A percentile compares a stretch with the other conserved stretches of the same genome.
These are phyloP conservation scores for Geotrichum macrosporum DNA, from an alignment of 1,139 yeast genomes.

Conservation along the genomic window DNA sequence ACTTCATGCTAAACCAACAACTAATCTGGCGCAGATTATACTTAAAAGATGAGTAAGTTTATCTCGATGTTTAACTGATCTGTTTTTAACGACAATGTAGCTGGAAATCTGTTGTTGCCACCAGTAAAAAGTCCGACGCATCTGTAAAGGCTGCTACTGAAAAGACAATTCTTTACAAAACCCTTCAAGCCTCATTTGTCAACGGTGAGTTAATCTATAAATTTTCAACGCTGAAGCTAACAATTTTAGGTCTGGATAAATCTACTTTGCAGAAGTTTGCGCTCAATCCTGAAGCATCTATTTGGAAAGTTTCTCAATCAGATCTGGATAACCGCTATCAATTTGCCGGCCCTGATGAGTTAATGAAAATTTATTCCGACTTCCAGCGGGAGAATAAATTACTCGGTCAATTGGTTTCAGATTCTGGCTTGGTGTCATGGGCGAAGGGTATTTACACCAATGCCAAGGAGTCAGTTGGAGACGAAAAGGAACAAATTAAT, in stretches of 20 bases:
- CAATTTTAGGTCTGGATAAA: slow-evolving; percentile 26
- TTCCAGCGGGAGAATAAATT: slow-evolving; percentile 4
- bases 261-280: slow-evolving; percentile 1
- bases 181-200: slow-evolving; percentile 9
- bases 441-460: slow-evolving; percentile 9
- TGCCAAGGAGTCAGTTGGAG: slow-evolving; percentile 4
- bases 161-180: slow-evolving; percentile 44
- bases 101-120: slow-evolving; percentile 48
- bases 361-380: background rate
- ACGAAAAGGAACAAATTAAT: background rate
- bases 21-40: slow-evolving; percentile 63
- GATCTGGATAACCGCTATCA: slow-evolving; percentile 8
- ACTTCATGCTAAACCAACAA: slow-evolving; percentile 34
- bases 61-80: too few species aligned
- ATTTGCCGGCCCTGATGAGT: slow-evolving; percentile 8
- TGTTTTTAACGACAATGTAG: too few species aligned
- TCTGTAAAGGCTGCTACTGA: slow-evolving; percentile 42
- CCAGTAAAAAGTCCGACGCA: slow-evolving; percentile 45
- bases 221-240: slow-evolving; percentile 10
- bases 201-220: slow-evolving; percentile 2
- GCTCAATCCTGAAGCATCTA: slow-evolving; percentile 8
- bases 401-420: slow-evolving; percentile 38
- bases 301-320: background rate
- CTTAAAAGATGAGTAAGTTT: slow-evolving; percentile 45
- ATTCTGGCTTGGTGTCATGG: slow-evolving; percentile 17